Evolutionary conservation across 768 basidiomycete genomes (phyloP).

Genomic region (Trametes villosa): DNA sequence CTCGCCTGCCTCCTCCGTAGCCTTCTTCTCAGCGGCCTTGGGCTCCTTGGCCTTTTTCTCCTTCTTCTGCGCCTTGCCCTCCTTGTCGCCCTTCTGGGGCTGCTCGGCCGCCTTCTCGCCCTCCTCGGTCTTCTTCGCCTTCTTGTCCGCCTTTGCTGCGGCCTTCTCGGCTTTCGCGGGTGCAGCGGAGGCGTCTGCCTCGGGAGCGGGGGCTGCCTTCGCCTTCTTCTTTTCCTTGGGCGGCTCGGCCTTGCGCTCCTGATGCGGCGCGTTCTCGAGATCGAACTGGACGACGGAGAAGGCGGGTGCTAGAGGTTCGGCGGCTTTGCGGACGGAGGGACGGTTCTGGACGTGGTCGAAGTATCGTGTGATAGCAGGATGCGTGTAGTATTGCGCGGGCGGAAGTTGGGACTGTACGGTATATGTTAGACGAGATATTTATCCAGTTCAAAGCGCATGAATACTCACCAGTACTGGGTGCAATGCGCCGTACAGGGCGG

Average conservation of each 20-base stretch:
- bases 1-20: slow-evolving; percentile 71
- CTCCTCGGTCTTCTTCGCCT: slow-evolving; percentile 33
- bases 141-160: slow-evolving; percentile 46
- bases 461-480: slow-evolving; percentile 76
- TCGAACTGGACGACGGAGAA: slow-evolving; percentile 70
- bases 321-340: slow-evolving; percentile 61
- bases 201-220: slow-evolving; percentile 33
- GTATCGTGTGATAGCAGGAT: slow-evolving; percentile 88
- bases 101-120: slow-evolving; percentile 41
- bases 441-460: neutral
- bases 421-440: neutral
- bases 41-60: slow-evolving; percentile 30
- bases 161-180: slow-evolving; percentile 29
- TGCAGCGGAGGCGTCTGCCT: slow-evolving; percentile 29
- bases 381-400: slow-evolving; percentile 73
- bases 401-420: slow-evolving; percentile 64
- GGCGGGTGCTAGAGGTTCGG: slow-evolving; percentile 52
- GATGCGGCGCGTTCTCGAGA: slow-evolving; percentile 71
- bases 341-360: slow-evolving; percentile 91
- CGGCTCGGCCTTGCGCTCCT: slow-evolving; percentile 72
- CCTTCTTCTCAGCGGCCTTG: slow-evolving; percentile 29
- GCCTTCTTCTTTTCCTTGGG: slow-evolving; percentile 77
- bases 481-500: slow-evolving; percentile 88
- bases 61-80: slow-evolving; percentile 42
- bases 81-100: slow-evolving; percentile 65